Percentiles rank a stretch among this genome's conserved stretches.
These are phyloP conservation scores for Aureobasidium sp. DNA, from an alignment of 2,329 filamentous ascomycete species.

Conservation along the genomic window DNA sequence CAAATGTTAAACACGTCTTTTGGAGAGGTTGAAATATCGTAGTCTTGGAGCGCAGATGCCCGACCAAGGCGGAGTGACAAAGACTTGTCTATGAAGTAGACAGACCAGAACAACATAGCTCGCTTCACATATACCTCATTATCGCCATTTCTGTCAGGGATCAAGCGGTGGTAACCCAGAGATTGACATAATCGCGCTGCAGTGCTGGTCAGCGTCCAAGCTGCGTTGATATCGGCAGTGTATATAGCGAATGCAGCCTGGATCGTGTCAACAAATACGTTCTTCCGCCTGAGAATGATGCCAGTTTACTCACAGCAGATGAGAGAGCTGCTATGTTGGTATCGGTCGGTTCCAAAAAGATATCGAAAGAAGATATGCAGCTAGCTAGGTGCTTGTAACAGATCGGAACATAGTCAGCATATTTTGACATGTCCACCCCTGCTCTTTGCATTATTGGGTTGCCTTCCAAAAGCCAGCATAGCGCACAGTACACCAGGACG, in stretches of 20 bases:
- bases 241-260: conserved; percentile 24
- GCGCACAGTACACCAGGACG: conserved; percentile 16
- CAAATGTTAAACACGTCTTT: neutral
- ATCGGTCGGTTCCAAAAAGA: neutral
- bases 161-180: conserved; percentile 32
- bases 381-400: neutral
- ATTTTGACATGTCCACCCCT: neutral
- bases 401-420: neutral
- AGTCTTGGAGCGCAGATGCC: conserved; percentile 14
- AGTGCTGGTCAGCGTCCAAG: conserved; percentile 56
- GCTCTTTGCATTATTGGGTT: conserved; percentile 1
- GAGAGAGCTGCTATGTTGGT: conserved; percentile 11
- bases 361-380: neutral
- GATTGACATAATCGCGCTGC: conserved; percentile 56
- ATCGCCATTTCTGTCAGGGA: conserved; percentile 15
- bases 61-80: conserved; percentile 65
- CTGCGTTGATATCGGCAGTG: conserved; percentile 56
- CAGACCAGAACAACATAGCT: conserved; percentile 49
- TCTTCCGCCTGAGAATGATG: no score
- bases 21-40: conserved; percentile 5
- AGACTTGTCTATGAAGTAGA: conserved; percentile 53
- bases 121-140: conserved; percentile 25
- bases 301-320: neutral
- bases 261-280: neutral
- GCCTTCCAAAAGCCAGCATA: conserved; percentile 13